Evolutionary conservation across 331 rosid genomes (phyloP).

Genomic region (Malus hybrid): DNA sequence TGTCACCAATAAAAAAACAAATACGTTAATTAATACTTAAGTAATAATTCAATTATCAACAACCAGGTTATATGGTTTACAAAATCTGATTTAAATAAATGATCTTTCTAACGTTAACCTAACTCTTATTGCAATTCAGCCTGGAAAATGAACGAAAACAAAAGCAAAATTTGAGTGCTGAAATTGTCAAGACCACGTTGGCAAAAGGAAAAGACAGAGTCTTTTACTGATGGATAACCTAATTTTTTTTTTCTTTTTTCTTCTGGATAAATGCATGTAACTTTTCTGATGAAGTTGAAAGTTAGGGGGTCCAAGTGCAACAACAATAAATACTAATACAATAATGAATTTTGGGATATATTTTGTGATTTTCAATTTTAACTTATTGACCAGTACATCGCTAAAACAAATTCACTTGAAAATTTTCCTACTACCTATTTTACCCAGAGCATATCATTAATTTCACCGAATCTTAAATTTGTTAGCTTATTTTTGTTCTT

Average conservation of each 20-base stretch:
- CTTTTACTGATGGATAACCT: background rate
- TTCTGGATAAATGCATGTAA: no score
- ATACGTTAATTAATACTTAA: no score
- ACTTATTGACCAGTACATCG: background rate
- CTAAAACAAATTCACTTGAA: background rate
- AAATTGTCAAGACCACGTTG: background rate
- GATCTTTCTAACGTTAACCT: no score
- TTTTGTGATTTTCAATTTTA: background rate
- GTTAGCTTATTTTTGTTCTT: no score
- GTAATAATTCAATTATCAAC: no score
- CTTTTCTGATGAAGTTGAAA: background rate
- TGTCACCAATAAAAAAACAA: no score
- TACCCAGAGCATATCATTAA: background rate
- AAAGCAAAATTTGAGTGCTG: background rate
- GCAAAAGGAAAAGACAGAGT: background rate
- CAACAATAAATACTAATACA: background rate
- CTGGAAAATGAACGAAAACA: background rate
- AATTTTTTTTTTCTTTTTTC: background rate
- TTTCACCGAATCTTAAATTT: background rate
- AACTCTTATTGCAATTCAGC: background rate
- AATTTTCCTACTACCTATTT: background rate
- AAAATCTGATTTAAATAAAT: no score
- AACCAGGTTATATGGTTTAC: no score
- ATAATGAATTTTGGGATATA: background rate
- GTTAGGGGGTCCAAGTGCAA: background rate